Percentiles rank a stretch among this genome's conserved stretches.
Conservation (phyloP, 2,329 filamentous ascomycete genomes). For the Curvularia lunata region DNA sequence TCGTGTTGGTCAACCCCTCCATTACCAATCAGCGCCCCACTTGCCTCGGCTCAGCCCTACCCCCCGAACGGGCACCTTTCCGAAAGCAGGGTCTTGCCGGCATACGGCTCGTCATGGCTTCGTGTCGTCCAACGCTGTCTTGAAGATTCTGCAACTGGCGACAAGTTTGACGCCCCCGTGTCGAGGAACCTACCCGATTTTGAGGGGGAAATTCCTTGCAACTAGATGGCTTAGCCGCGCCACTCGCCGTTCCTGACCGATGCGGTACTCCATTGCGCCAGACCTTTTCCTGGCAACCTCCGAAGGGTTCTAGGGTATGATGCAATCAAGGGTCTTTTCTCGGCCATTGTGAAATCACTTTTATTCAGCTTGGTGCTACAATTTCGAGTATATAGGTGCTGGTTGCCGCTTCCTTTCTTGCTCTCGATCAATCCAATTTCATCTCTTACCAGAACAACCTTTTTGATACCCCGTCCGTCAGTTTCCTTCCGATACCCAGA, state of each 20-base stretch:
- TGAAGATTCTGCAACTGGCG: constrained; percentile 17
- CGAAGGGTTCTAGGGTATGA: constrained; percentile 12
- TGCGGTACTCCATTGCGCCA: neutral
- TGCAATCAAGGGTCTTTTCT: constrained; percentile 22
- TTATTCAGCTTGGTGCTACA: constrained; percentile 14
- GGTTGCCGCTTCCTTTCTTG: constrained; percentile 1
- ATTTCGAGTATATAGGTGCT: constrained; percentile 20
- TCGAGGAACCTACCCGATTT: constrained; percentile 9
- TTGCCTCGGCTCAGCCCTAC: constrained; percentile 33
- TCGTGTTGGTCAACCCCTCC: constrained; percentile 11
- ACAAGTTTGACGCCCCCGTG: constrained; percentile 6
- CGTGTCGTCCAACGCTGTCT: constrained; percentile 12
- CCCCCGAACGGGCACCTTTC: constrained; percentile 23
- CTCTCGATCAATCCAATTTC: neutral
- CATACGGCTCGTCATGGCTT: constrained; percentile 25
- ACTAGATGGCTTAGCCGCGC: constrained; percentile 5
- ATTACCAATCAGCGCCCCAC: constrained; percentile 31
- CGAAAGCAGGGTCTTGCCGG: constrained; percentile 23
- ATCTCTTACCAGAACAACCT: constrained; percentile 10
- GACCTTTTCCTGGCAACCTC: neutral
- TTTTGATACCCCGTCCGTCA: neutral
- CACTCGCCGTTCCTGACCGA: constrained; percentile 21
- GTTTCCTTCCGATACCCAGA: neutral
- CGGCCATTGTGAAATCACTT: constrained; percentile 12
- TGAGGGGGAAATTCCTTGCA: neutral